Percentiles rank a stretch among this genome's conserved stretches.
Evolutionary conservation across 2,329 filamentous ascomycete genomes (phyloP).

Genomic region (Aureobasidium sp.): DNA sequence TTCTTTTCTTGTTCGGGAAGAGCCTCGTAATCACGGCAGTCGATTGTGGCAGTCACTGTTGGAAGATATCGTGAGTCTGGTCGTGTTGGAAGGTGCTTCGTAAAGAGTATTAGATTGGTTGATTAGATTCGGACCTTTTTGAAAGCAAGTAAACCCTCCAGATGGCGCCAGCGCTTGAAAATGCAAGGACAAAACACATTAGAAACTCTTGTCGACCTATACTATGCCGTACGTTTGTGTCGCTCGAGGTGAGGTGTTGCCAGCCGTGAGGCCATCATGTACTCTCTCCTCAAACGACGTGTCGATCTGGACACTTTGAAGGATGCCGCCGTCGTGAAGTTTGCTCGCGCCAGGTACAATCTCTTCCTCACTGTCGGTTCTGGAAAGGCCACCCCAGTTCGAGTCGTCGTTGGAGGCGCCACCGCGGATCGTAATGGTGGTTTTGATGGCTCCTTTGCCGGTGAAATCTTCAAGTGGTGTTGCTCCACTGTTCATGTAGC

Average conservation of each 20-base stretch:
- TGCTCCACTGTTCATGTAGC: neutral
- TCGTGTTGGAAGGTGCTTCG: neutral
- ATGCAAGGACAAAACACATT: slow-evolving; percentile 2
- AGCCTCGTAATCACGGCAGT: neutral
- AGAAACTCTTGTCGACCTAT: neutral
- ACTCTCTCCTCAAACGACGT: neutral
- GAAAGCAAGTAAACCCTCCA: neutral
- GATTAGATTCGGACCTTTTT: neutral
- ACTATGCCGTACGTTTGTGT: neutral
- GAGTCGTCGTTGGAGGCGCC: neutral
- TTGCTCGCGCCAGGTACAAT: neutral
- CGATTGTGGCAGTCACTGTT: neutral
- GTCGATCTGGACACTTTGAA: slow-evolving; percentile 7
- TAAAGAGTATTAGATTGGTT: neutral
- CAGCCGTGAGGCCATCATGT: neutral
- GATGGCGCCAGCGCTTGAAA: slow-evolving; percentile 6
- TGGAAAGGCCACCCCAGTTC: neutral
- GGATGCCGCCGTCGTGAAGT: neutral
- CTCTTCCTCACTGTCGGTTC: slow-evolving; percentile 7
- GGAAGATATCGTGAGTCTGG: neutral
- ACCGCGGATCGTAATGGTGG: slow-evolving; percentile 2
- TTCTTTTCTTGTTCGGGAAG: neutral
- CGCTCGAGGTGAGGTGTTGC: neutral
- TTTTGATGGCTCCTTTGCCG: neutral
- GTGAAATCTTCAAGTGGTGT: slow-evolving; percentile 2